Evolutionary conservation across 2,329 filamentous ascomycete species (phyloP).

Genomic region (Paecilomyces sp.): DNA sequence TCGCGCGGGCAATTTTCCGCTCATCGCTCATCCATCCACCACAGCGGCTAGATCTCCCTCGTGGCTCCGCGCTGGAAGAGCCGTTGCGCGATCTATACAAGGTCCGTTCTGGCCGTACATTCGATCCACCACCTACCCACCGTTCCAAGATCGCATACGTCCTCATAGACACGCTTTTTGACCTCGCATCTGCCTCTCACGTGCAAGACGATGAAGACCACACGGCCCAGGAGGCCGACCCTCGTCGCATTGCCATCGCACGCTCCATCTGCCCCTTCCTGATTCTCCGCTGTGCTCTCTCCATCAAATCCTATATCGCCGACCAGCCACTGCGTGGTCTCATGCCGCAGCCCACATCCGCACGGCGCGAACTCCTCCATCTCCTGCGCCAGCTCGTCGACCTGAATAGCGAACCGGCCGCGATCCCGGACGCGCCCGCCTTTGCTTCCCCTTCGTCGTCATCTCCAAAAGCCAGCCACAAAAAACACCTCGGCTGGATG

Average conservation of each 20-base stretch:
- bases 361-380: constrained; percentile 70
- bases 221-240: constrained; percentile 5
- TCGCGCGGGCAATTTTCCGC: constrained; percentile 69
- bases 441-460: constrained; percentile 7
- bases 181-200: constrained; percentile 49
- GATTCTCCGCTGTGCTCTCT: constrained; percentile 71
- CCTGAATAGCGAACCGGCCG: constrained; percentile 61
- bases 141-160: constrained; percentile 71
- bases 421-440: constrained; percentile 50
- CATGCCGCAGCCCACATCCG: constrained; percentile 79
- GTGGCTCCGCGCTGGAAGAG: constrained; percentile 33
- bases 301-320: constrained; percentile 76
- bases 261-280: constrained; percentile 72
- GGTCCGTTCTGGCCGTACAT: constrained; percentile 64
- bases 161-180: constrained; percentile 72
- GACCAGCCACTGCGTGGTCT: constrained; percentile 84
- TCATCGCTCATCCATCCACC: constrained; percentile 73
- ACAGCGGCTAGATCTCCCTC: constrained; percentile 54
- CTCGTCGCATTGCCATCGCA: constrained; percentile 55
- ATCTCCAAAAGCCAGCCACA: constrained; percentile 25
- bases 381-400: constrained; percentile 60
- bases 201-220: background rate
- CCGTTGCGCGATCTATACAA: constrained; percentile 58
- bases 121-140: constrained; percentile 56
- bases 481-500: constrained; percentile 71